A percentile compares a stretch with the other conserved stretches of the same genome.
Evolutionary conservation across 306 rosid genomes (phyloP).

Genomic region (Dalbergia cochinchinensis): DNA sequence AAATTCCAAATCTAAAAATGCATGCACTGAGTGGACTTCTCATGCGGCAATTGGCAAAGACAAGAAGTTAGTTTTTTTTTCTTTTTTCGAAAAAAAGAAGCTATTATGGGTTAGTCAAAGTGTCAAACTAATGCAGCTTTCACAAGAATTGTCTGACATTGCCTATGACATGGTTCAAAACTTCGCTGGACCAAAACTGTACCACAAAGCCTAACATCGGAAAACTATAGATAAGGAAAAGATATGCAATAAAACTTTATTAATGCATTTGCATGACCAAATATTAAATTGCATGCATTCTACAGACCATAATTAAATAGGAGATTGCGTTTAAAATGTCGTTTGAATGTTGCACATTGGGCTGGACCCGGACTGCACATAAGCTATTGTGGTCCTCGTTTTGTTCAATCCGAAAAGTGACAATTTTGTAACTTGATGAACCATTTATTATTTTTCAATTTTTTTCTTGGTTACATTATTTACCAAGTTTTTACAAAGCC

Average conservation of each 20-base stretch:
- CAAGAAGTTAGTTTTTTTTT: background rate
- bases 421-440: background rate
- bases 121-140: slow-evolving; percentile 45
- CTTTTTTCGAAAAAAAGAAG: background rate
- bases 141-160: slow-evolving; percentile 28
- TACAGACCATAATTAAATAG: background rate
- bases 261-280: background rate
- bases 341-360: too few species aligned
- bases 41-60: too few species aligned
- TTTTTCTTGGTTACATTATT: background rate
- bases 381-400: too few species aligned
- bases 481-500: background rate
- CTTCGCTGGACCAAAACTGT: slow-evolving; percentile 23
- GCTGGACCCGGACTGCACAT: too few species aligned
- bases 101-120: background rate
- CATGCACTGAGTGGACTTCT: background rate
- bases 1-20: background rate
- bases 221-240: background rate
- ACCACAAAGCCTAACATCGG: background rate
- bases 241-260: background rate
- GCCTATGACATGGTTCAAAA: slow-evolving; percentile 6
- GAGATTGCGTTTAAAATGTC: too few species aligned
- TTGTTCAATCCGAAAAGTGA: background rate
- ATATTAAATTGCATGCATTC: background rate
- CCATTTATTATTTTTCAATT: background rate